Percentiles rank a stretch among this genome's conserved stretches.
Evolutionary conservation across 805 yeast species (phyloP).

Genomic region (Teunomyces atbi): DNA sequence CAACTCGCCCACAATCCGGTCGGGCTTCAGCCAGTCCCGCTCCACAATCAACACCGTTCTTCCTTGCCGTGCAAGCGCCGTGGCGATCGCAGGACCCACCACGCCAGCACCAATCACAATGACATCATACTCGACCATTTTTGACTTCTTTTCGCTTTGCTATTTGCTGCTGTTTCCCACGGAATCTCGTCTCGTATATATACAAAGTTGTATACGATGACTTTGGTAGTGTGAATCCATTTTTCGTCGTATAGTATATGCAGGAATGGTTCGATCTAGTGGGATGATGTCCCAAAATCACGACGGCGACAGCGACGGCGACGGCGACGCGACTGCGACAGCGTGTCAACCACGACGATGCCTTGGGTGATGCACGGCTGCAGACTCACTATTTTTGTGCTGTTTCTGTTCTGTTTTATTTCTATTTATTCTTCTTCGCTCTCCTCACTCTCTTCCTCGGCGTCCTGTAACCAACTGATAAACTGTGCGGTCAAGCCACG

Average conservation of each 20-base stretch:
- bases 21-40: slow-evolving; percentile 89
- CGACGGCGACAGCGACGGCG: too few species aligned
- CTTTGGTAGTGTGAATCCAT: not conserved
- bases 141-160: not conserved
- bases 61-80: slow-evolving; percentile 87
- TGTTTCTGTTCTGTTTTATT: not conserved
- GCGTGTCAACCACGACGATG: too few species aligned
- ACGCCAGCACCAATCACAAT: slow-evolving; percentile 99
- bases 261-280: not conserved
- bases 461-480: slow-evolving; percentile 84
- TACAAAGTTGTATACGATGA: not conserved
- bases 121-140: slow-evolving; percentile 55
- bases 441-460: slow-evolving; percentile 55
- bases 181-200: too few species aligned
- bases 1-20: slow-evolving; percentile 94
- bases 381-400: too few species aligned
- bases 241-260: not conserved
- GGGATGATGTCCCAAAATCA: not conserved
- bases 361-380: too few species aligned
- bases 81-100: slow-evolving; percentile 90
- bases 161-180: too few species aligned
- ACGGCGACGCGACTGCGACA: too few species aligned
- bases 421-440: slow-evolving; percentile 35
- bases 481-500: slow-evolving; percentile 64
- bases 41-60: slow-evolving; percentile 77